Evolutionary conservation across 2,329 filamentous ascomycete species (phyloP), one percentile per base, ranked within the genome.

Genomic region (Didymella lethalis): DNA sequence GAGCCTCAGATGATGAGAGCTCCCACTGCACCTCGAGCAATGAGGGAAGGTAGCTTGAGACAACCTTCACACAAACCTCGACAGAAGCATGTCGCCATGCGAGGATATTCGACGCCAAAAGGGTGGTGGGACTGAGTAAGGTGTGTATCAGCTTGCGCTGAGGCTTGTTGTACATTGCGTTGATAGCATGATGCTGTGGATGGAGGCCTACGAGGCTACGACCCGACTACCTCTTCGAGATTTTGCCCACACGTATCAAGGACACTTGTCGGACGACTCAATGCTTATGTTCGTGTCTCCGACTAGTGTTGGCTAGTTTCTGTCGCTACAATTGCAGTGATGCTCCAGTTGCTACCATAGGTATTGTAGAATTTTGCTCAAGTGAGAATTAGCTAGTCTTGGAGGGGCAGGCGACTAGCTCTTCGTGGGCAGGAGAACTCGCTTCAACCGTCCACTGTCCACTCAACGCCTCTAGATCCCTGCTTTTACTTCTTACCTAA

Each of bases 1-100:
- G 53, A 45, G 53, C 53, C 53, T 49, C 38, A 23, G 11, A 38
- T 55, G 23, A 55, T 55, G 53, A 55, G 53, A 41, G 46, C 45
- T 25, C 46, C 53, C 18, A 38, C 23, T 38, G 53, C 53, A 20
- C 53, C 53, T 34, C 46, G 53, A 40, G 53, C 53, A 7, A 45
- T 49, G 53, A 55, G 53, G 40, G 38, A 49, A 36, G 40, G 47
- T 26, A 32, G 26, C 11, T 11, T 40, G 8, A 3, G 14, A 46
- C 31, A 12, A 16, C 4, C 11, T 7, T 32, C 23, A 29, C 18
- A 31, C n/a, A 41, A 46, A 32, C 29, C 47, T 40, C 47, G 25
- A 38, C 46, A 20, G 11, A 10, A 8, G 11, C 46, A 23, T 23
- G 11, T 32, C 4, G 46, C 46, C 3, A 23, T 3, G 7, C 29